phyloP scores from a whole-genome alignment of 345 rosid genomes.

The Citrus medica region DNA sequence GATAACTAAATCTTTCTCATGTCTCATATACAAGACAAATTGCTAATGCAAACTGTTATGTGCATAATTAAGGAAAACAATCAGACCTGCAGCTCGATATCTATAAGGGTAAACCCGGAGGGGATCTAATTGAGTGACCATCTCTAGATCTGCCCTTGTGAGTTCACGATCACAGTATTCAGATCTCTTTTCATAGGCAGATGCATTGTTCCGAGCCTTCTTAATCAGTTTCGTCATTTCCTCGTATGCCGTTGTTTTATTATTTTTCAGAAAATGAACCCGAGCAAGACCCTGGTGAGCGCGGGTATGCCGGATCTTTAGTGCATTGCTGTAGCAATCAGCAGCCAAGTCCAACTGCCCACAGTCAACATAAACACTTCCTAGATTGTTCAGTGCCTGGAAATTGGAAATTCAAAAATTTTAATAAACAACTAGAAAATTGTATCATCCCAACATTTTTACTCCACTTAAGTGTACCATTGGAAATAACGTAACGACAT shows the following conservation, averaged over 20 bases:
- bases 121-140: conserved; percentile 89
- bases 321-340: conserved; percentile 93
- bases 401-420: conserved; percentile 2
- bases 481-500: background rate
- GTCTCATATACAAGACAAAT: background rate
- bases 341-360: conserved; percentile 77
- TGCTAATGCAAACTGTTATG: background rate
- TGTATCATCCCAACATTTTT: background rate
- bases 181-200: conserved; percentile 97
- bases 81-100: conserved; percentile 94
- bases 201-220: conserved; percentile 85
- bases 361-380: conserved; percentile 84
- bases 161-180: conserved; percentile 93
- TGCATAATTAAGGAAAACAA: background rate
- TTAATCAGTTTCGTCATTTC: conserved; percentile 91
- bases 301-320: conserved; percentile 87
- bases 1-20: background rate
- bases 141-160: conserved; percentile 84
- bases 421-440: background rate
- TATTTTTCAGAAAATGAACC: conserved; percentile 75
- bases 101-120: conserved; percentile 96
- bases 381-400: conserved; percentile 98
- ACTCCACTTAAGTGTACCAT: background rate
- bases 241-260: conserved; percentile 70
- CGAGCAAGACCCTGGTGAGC: conserved; percentile 99